phyloP scores from a whole-genome alignment of 257 asterid genomes.

The Solanum pennellii region DNA sequence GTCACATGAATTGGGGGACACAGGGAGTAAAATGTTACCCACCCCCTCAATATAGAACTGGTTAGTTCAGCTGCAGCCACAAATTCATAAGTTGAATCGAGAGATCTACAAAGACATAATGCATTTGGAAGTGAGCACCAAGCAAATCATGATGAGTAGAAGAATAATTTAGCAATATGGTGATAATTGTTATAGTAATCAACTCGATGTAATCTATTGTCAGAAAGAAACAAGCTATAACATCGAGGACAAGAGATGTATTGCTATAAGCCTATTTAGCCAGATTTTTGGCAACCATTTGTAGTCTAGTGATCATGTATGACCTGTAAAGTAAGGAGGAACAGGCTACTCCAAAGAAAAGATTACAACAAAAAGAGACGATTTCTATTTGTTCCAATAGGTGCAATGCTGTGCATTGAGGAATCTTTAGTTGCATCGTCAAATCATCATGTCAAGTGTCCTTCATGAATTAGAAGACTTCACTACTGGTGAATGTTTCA shows the following conservation, averaged over 20 bases:
- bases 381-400: not conserved
- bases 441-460: not conserved
- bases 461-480: not conserved
- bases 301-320: not conserved
- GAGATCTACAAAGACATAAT: not conserved
- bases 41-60: not conserved
- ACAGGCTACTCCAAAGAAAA: not conserved
- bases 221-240: not conserved
- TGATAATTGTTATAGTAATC: not conserved
- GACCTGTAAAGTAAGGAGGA: not conserved
- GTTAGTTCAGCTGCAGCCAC: not conserved
- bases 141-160: not conserved
- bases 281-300: not conserved
- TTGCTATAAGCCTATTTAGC: not conserved
- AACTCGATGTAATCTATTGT: not conserved
- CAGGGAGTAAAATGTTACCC: not conserved
- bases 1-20: not conserved
- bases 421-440: not conserved
- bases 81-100: not conserved
- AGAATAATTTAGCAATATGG: not conserved
- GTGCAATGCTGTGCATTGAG: not conserved
- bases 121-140: not conserved
- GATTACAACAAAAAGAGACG: not conserved
- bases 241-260: not conserved
- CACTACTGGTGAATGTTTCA: slow-evolving; percentile 31